These are phyloP conservation scores for Kurtzmaniella quercitrusa DNA, from an alignment of 1,139 yeast species.

Conservation along the genomic window DNA sequence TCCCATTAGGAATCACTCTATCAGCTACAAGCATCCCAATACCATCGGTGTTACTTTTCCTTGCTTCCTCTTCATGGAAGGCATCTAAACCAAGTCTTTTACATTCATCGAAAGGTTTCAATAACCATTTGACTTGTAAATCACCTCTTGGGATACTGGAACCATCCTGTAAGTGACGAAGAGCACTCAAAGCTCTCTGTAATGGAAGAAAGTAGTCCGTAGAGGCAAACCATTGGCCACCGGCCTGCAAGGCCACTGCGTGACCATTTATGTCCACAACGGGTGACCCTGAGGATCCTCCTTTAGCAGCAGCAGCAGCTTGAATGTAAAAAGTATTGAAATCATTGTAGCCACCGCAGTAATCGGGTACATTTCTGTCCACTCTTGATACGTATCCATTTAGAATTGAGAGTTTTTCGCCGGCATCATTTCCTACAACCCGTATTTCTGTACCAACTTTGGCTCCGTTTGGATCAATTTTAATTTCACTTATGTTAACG, in stretches of 20 bases:
- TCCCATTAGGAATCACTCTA: constrained; percentile 81
- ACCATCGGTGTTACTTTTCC: constrained; percentile 65
- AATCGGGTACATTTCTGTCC: constrained; percentile 93
- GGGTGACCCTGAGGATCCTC: constrained; percentile 95
- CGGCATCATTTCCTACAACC: constrained; percentile 95
- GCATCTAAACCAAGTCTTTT: constrained; percentile 75
- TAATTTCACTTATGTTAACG: constrained; percentile 64
- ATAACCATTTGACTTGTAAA: constrained; percentile 84
- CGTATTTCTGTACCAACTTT: constrained; percentile 87
- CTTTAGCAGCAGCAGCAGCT: constrained; percentile 96
- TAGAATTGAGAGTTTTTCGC: constrained; percentile 84
- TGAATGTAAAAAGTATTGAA: constrained; percentile 95
- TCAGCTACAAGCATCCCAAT: constrained; percentile 87
- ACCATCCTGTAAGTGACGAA: constrained; percentile 61
- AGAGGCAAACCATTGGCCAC: constrained; percentile 87
- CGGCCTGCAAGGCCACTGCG: constrained; percentile 92
- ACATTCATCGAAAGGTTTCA: constrained; percentile 89
- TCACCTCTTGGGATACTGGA: constrained; percentile 70
- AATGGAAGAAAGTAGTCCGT: constrained; percentile 91
- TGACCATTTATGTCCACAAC: constrained; percentile 84
- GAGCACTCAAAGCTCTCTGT: constrained; percentile 77
- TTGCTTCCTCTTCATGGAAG: constrained; percentile 67
- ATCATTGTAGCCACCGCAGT: constrained; percentile 74
- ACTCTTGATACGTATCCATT: constrained; percentile 87
- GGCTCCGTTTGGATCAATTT: constrained; percentile 77